These are phyloP conservation scores for Suillus occidentalis DNA, from an alignment of 768 basidiomycete species.

Conservation along the genomic window DNA sequence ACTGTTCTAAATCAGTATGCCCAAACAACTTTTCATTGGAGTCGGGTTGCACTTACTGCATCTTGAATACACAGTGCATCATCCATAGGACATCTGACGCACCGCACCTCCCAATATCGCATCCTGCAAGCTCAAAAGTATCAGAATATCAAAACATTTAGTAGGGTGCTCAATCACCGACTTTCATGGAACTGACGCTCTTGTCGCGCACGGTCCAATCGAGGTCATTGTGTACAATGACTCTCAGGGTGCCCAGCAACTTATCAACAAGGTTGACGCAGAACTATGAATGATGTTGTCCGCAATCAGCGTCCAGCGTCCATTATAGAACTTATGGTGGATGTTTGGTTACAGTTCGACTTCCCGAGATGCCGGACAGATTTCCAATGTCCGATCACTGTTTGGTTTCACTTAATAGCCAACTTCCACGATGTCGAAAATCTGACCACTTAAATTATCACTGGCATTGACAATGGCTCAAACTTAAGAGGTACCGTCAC, in stretches of 20 bases:
- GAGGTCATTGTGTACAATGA: too few relatives aligned
- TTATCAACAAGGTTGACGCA: neutral
- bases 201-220: neutral
- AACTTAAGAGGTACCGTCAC: too few relatives aligned
- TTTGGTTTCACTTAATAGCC: too few relatives aligned
- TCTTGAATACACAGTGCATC: neutral
- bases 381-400: neutral
- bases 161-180: neutral
- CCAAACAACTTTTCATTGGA: neutral
- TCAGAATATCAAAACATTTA: neutral
- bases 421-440: too few relatives aligned
- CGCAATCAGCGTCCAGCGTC: neutral
- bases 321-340: neutral
- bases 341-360: too few relatives aligned
- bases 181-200: neutral
- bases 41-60: neutral
- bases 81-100: neutral
- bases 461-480: too few relatives aligned
- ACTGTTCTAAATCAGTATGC: neutral
- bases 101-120: neutral
- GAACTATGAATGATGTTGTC: neutral
- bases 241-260: too few relatives aligned
- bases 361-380: neutral
- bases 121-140: neutral
- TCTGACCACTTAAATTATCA: too few relatives aligned